Conservation (phyloP, 257 asterid genomes). For the Gynochthodes officinalis region DNA sequence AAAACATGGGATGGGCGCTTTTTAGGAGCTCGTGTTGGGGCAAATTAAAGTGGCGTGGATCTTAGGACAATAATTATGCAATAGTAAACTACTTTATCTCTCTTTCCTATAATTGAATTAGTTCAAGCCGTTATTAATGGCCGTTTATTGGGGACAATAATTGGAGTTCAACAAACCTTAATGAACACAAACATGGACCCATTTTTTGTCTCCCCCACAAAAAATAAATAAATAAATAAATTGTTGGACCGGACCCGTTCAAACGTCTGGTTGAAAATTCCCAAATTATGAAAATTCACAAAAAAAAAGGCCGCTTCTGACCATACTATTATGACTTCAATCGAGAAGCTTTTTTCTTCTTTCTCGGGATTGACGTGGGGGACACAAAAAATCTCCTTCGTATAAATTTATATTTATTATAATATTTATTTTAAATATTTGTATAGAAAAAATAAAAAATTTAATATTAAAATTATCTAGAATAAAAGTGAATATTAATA, state of each 20-base stretch:
- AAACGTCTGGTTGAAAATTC: background rate
- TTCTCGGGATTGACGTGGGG: no score
- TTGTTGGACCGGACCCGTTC: constrained; percentile 5
- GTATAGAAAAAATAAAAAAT: no score
- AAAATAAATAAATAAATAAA: no score
- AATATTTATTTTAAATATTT: no score
- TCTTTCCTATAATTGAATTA: background rate
- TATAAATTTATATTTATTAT: no score
- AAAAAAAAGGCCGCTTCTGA: background rate
- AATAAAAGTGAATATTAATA: no score
- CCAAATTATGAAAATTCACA: background rate
- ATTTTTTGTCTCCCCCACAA: no score
- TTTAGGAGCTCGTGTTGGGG: background rate
- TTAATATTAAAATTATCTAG: no score
- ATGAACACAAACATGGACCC: no score
- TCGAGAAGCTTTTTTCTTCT: no score
- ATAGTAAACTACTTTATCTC: background rate
- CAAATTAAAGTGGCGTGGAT: background rate
- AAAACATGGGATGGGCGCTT: background rate
- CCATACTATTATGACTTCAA: background rate
- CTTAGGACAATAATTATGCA: background rate
- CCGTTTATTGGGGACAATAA: constrained; percentile 1
- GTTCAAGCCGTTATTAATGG: constrained; percentile 3
- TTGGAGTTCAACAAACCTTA: background rate
- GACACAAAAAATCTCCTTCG: no score